These are phyloP conservation scores for Rhodotorula diobovata DNA, from an alignment of 768 basidiomycete genomes.

Conservation along the genomic window DNA sequence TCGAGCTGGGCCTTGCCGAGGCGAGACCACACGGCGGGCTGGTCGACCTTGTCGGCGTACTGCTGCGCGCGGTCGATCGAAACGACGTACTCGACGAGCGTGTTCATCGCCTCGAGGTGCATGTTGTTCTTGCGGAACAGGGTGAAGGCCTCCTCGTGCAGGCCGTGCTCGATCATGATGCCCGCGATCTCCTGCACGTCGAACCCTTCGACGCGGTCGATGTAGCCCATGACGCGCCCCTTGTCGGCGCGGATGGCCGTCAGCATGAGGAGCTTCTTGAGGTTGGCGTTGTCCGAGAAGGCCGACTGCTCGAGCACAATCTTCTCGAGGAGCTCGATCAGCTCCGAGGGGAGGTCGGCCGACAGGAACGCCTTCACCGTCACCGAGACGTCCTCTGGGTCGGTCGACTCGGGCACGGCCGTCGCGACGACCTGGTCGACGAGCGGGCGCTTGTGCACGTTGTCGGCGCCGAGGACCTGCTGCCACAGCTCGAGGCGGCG, in stretches of 20 bases:
- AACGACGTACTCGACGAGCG: constrained; percentile 96
- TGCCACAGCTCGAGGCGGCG: constrained; percentile 93
- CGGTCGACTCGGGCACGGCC: constrained; percentile 91
- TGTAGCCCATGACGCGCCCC: constrained; percentile 95
- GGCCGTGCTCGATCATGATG: constrained; percentile 91
- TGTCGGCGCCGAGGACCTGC: constrained; percentile 82
- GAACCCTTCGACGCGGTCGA: constrained; percentile 94
- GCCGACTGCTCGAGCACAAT: constrained; percentile 95
- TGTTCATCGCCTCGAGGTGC: constrained; percentile 91
- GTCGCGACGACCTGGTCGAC: constrained; percentile 95
- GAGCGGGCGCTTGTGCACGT: constrained; percentile 83
- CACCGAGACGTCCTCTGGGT: constrained; percentile 95
- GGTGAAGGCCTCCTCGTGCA: constrained; percentile 92
- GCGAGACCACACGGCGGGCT: constrained; percentile 93
- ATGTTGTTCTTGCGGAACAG: constrained; percentile 98
- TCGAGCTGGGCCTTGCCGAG: constrained; percentile 99
- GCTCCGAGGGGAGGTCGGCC: constrained; percentile 91
- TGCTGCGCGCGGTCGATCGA: constrained; percentile 94
- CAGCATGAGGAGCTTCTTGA: constrained; percentile 89
- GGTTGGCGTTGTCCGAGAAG: constrained; percentile 93
- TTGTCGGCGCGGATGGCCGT: constrained; percentile 97
- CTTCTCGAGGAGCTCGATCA: constrained; percentile 96
- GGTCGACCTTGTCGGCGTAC: constrained; percentile 92
- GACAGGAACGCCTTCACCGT: constrained; percentile 98
- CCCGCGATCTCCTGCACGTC: constrained; percentile 90